These are phyloP conservation scores for Phytopythium kandeliae DNA, from an alignment of 352 stramenopile genomes.

Conservation along the genomic window DNA sequence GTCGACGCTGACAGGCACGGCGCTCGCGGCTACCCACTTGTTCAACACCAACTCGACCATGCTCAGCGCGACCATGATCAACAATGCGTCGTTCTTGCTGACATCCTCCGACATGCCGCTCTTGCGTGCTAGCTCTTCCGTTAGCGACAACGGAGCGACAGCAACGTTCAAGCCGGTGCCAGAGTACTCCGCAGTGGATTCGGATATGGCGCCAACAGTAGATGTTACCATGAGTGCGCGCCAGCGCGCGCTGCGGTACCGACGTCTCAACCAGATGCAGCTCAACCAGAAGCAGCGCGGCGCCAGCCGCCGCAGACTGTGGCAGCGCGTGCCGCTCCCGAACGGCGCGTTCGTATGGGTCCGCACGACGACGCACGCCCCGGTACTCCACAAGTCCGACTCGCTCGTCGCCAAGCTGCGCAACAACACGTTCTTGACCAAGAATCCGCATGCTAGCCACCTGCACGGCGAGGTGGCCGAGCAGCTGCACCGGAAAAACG, in stretches of 20 bases:
- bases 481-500: constrained; percentile 75
- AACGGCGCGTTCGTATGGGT: constrained; percentile 66
- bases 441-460: constrained; percentile 36
- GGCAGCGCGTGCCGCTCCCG: constrained; percentile 52
- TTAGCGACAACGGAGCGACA: background rate
- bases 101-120: constrained; percentile 15
- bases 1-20: constrained; percentile 31
- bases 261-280: constrained; percentile 62
- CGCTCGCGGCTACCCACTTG: constrained; percentile 17
- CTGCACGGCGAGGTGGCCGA: constrained; percentile 45
- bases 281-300: constrained; percentile 60
- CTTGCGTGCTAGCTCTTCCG: constrained; percentile 12
- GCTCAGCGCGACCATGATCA: constrained; percentile 18
- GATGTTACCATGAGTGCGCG: constrained; percentile 33
- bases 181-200: background rate
- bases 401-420: constrained; percentile 49
- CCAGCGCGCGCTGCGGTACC: constrained; percentile 53
- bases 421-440: constrained; percentile 52
- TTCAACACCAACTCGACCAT: constrained; percentile 5
- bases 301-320: constrained; percentile 40
- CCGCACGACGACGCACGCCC: constrained; percentile 27
- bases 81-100: constrained; percentile 10
- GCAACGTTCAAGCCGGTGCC: background rate
- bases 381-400: constrained; percentile 23
- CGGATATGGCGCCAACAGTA: constrained; percentile 12